Evolutionary conservation across 2,329 filamentous ascomycete genomes (phyloP), one percentile per base, ranked within the genome.

Genomic region (Scedosporium minutisporum): DNA sequence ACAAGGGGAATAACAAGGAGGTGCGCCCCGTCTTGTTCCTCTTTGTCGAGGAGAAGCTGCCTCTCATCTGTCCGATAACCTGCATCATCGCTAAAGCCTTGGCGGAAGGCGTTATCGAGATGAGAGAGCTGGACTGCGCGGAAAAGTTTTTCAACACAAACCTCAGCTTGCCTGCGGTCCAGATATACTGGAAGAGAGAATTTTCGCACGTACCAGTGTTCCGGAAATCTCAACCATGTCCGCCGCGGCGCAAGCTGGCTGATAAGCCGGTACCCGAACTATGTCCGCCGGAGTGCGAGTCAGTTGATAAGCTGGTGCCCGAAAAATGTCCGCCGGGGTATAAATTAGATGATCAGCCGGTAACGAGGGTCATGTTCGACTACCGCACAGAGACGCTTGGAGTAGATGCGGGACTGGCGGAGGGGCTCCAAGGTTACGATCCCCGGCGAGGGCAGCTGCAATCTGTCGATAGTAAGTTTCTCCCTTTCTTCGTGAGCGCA

Each of bases 31-130:
- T 41, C 38, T 3, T 21, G 18, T 59, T 42, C 38, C 14, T 44
- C 33, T 59, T 59, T 33, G 57, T 59, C n/a, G 57, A 59, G 16
- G 57, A 59, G 33, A 12, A 44, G 6, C 38, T 59, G 29, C 57
- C 29, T 7, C 16, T 59, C 21, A 42, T 59, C 38, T 59, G 57
- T 18, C 57, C 38, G 4, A 25, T 59, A 14, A 9, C 57, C 6
- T 6, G 23, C 9, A 44, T 59, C 16, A 23, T 59, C 7, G 38
- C 38, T 7, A 59, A 59, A 10, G 57, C 57, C 29, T 3, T 42
- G 9, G 57, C 16, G 16, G 57, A 59, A 25, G 57, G 18, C 9
- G 33, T 59, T 21, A 59, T 59, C 21, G 57, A 27, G 6, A 7
- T 23, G 29, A 6, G 6, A 18, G 16, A 6, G 14, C 42, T 41